Evolutionary conservation across 352 stramenopile genomes (phyloP).

Genomic region (Globisporangium paroecandrum): DNA sequence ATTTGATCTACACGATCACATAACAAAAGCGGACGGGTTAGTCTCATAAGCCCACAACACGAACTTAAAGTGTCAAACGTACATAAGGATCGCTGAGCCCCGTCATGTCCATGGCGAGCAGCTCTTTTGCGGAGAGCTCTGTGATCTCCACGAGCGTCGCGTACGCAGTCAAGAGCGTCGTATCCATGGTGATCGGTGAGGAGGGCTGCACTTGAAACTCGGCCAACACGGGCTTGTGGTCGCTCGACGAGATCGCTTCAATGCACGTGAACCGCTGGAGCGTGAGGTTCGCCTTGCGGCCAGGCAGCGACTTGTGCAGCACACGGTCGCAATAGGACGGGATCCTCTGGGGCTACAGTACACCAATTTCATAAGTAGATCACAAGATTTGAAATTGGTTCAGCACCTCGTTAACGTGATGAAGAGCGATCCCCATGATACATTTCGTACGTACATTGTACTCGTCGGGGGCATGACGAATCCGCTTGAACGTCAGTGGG

Average conservation of each 20-base stretch:
- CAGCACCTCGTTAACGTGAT: too few relatives aligned
- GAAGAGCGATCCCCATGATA: not conserved
- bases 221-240: constrained; percentile 80
- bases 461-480: constrained; percentile 39
- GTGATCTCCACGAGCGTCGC: constrained; percentile 57
- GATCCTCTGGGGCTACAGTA: constrained; percentile 54
- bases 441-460: constrained; percentile 35
- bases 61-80: constrained; percentile 4
- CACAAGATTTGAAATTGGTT: not conserved
- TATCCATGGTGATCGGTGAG: constrained; percentile 22
- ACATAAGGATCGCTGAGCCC: constrained; percentile 83
- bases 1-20: constrained; percentile 48
- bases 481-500: constrained; percentile 81
- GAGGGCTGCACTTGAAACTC: constrained; percentile 49
- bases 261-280: constrained; percentile 55
- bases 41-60: not conserved
- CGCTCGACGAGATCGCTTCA: constrained; percentile 66
- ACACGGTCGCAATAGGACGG: constrained; percentile 86
- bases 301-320: constrained; percentile 76
- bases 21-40: constrained; percentile 5
- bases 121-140: constrained; percentile 49
- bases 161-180: constrained; percentile 18
- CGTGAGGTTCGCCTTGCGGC: constrained; percentile 47
- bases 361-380: not conserved
- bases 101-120: constrained; percentile 71